Base-by-base conservation (phyloP, 371 early-diverging fungal species). In the Zopfochytrium polystomum region DNA sequence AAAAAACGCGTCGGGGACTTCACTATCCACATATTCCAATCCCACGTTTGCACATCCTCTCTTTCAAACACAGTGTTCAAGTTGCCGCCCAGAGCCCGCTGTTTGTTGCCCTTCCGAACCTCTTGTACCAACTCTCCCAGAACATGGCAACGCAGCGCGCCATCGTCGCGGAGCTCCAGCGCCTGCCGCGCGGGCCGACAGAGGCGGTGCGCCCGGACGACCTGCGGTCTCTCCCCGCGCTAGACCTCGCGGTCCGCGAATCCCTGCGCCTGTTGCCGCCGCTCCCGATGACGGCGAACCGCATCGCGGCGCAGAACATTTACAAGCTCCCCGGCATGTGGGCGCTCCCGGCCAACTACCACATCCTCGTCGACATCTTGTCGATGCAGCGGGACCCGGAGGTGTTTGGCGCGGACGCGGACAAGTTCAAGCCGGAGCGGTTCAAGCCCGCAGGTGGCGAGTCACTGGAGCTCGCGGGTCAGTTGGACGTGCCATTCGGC, bases 111-210 rank as follows among this genome's bases (percentile, higher is more conserved):
- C 31, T 58, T 18, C 60, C 65, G 0, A 59, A 65, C 65, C 46
- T 65, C 31, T 60, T 65, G 26, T 48, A 48, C 55, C 48, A 47
- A 7, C 65, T 65, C 50, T 50, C 65, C 32, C 65, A 65, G 49
- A 30, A 59, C 31, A 52, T 29, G 6, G 18, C 52, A 2, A 52
- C 42, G 50, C 65, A 65, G 35, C 52, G 54, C 22, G 35, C 25
- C 13, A 54, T 65, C 47, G 25, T 43, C 23, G 9, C 38, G 29
- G 65, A 65, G 30, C 45, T 59, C 59, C 6, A 11, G 0, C 50
- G 46, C 23, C 34, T 65, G 18, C 11, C 44, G 7, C 58, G 58
- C 22, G 3, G 23, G 48, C 4, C 50, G n/a, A 32, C 58, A 20
- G 58, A 58, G 30, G 42, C 52, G 26, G 5, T 60, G 31, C 34